Evolutionary conservation across 305 asterid species (phyloP).

Genomic region (Plantago lanceolata): DNA sequence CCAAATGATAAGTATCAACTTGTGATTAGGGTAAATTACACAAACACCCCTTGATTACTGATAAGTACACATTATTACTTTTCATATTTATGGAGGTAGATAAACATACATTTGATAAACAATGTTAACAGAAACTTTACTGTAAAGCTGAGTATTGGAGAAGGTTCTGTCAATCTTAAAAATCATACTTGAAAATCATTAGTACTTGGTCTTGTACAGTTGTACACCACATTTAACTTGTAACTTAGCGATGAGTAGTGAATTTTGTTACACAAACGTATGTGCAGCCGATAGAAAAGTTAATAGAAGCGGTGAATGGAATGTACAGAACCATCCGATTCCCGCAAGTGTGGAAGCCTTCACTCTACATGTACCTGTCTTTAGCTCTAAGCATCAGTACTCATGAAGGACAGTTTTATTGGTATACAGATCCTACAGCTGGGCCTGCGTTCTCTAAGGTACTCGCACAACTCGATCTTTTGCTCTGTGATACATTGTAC

Average conservation of each 20-base stretch:
- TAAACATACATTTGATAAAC: background rate
- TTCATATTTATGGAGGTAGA: background rate
- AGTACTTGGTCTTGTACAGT: background rate
- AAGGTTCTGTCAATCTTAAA: background rate
- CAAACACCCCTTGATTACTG: no score
- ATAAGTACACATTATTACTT: background rate
- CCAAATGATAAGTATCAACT: background rate
- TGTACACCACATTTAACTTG: background rate
- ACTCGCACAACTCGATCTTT: background rate
- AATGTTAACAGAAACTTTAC: background rate
- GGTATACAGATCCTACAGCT: constrained; percentile 56
- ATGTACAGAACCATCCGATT: constrained; percentile 43
- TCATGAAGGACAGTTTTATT: constrained; percentile 64
- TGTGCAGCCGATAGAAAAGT: constrained; percentile 32
- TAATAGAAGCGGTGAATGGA: constrained; percentile 38
- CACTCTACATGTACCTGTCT: constrained; percentile 55
- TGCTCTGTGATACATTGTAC: background rate
- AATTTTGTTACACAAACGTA: background rate
- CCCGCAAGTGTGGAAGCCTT: constrained; percentile 60
- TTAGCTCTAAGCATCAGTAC: constrained; percentile 57
- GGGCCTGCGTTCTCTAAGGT: constrained; percentile 69
- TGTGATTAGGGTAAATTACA: background rate
- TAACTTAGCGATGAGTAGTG: background rate
- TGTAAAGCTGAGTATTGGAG: background rate
- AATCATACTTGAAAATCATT: no score